A percentile compares a stretch with the other conserved stretches of the same genome.
phyloP scores from a whole-genome alignment of 306 rosid species.

The Neltuma alba region DNA sequence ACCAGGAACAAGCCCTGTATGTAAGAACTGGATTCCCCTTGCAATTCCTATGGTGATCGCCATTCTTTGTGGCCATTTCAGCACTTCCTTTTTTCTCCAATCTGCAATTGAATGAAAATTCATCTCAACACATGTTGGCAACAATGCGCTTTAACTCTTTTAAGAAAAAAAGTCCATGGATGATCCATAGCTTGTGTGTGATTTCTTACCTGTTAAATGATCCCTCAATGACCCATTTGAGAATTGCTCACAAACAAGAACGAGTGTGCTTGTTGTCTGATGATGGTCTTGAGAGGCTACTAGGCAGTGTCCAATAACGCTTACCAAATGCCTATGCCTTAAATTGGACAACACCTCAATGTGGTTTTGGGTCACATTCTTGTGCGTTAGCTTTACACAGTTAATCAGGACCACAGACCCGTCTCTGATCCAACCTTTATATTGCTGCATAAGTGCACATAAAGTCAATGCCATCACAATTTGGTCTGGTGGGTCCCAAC shows the following conservation, averaged over 20 bases:
- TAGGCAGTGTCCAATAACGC: conserved; percentile 82
- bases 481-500: conserved; percentile 34
- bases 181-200: neutral
- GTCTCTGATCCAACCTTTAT: conserved; percentile 75
- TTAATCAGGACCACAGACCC: conserved; percentile 68
- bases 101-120: conserved; percentile 49
- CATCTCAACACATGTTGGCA: neutral
- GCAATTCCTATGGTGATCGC: conserved; percentile 87
- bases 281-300: conserved; percentile 70
- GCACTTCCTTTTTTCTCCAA: conserved; percentile 79
- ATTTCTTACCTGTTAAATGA: conserved; percentile 66
- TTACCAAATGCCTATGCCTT: conserved; percentile 91
- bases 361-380: conserved; percentile 55
- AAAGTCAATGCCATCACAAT: conserved; percentile 23
- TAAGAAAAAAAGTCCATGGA: neutral
- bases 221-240: conserved; percentile 73
- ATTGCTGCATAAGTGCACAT: conserved; percentile 48
- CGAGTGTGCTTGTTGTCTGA: conserved; percentile 59
- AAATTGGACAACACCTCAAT: conserved; percentile 65
- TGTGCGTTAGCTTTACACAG: conserved; percentile 68
- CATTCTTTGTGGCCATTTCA: conserved; percentile 99
- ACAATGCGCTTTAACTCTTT: neutral
- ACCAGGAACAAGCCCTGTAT: conserved; percentile 79
- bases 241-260: conserved; percentile 64
- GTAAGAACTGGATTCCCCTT: conserved; percentile 83